Base-by-base conservation (phyloP, 2,329 filamentous ascomycete species). In the Parascedosporium putredinis region DNA sequence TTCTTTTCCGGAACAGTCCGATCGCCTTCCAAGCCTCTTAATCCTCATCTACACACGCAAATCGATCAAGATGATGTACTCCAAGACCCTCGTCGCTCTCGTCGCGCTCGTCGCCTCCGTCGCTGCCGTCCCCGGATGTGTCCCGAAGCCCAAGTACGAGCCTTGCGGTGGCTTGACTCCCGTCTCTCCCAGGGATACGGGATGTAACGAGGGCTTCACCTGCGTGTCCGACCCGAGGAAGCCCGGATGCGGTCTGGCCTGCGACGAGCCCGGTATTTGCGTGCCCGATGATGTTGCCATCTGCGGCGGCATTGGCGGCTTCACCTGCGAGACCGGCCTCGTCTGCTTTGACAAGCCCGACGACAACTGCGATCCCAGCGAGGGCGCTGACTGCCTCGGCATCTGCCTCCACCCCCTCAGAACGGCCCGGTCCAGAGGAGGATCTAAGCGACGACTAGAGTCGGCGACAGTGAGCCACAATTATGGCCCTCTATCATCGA, bases 261-360 rank as follows among this genome's bases (percentile, higher is more conserved):
- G 55, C 54, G 55, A 56, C 36, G n/a, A 25, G 40, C 50, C 49
- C 4, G 56, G 56, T 4, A 58, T 58, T 45, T 59, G 52, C 43
- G 52, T 59, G 14, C 29, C 49, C 7, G 47, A 50, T 5, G 47
- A 40, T 22, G 49, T 51, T 20, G 45, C 55, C 14, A 18, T 24
- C 10, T 58, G 56, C 42, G 52, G 51, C 8, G 56, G 56, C 6
- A 45, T 54, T 47, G n/a, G 42, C 20, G 55, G 47, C 5, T 36
- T 34, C 7, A 5, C 16, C 27, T 58, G 56, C 27, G 52, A 53
- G 3, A 51, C 38, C 46, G 45, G 51, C 4, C 29, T 51, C 27
- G 29, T 27, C 4, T 58, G 56, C 36, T 51, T 52, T 7, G 55
- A 57, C 12, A 38, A 52, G 16, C 51, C 53, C 5, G 38, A 47